Evolutionary conservation across 164 flowering plant genomes (phyloP), one percentile per base, ranked within the genome.

Genomic region (Liriodendron chinense): DNA sequence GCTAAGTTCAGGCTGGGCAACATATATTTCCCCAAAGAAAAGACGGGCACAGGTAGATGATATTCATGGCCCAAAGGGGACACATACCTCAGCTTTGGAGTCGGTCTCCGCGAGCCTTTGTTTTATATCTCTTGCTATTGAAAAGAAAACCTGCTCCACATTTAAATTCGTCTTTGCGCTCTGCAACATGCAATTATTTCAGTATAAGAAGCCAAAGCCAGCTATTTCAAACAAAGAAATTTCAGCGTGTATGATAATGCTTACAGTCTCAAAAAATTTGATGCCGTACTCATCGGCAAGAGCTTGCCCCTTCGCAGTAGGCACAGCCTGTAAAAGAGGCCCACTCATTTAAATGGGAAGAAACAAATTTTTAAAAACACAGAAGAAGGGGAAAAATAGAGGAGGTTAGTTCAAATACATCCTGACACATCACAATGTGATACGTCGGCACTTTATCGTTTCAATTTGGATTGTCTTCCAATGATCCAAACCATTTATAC

Each of bases 221-320:
- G 48, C 69, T 53, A 34, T 16, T 34, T 28, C 16, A 14, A 34
- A 67, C n/a, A 26, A 12, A 16, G 69, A 3, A 26, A 67, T 67
- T 1, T 12, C 20, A 67, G 47, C 69, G 26, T 28, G 20, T 2
- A 67, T 4, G 20, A 1, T 59, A 68, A 16, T 25, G 78, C 94
- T 86, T 85, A 92, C 97, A 79, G 97, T 93, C 78, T 93, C 97
- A 80, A 93, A 93, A 79, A 93, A 93, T 79, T 91, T 91, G 85
- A 93, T 93, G 69, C 97, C 97, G 74, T 93, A 93, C 80, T 93
- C 97, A 83, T 93, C 94, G 74, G 96, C 94, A 22, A 93, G 93
- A 53, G 97, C 97, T 79, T 93, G 97, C 57, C 97, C 96, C 82
- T 82, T 90, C 24, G 96, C 80, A 12, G 92, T 91, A 28, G 97